phyloP scores from a whole-genome alignment of 495 filamentous ascomycete species.

The Tuber borchii region DNA sequence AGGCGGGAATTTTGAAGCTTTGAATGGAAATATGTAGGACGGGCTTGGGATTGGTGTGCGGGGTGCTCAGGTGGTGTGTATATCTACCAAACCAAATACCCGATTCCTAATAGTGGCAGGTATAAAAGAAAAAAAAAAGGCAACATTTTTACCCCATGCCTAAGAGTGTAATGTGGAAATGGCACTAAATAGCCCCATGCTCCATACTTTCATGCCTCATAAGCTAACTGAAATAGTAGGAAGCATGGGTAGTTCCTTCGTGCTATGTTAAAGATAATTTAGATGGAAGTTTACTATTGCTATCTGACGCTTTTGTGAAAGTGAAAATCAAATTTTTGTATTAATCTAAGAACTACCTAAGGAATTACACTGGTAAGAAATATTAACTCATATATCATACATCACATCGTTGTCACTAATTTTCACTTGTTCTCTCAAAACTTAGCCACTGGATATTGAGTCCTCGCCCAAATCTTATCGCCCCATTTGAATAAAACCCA shows the following conservation, averaged over 20 bases:
- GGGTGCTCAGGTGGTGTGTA: too few species aligned
- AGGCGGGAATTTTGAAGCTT: background rate
- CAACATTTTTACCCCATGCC: too few species aligned
- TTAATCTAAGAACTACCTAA: background rate
- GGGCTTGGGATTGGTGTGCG: too few species aligned
- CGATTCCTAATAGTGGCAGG: too few species aligned
- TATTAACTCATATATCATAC: background rate
- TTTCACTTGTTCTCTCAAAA: conserved; percentile 1
- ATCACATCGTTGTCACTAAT: background rate
- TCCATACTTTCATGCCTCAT: too few species aligned
- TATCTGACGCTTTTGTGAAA: background rate
- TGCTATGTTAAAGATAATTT: background rate
- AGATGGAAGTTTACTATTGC: background rate
- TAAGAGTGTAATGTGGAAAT: too few species aligned
- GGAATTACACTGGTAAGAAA: background rate
- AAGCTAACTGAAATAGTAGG: background rate
- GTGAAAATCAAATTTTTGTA: background rate
- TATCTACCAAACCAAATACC: too few species aligned
- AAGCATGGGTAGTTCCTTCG: background rate
- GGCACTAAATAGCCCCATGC: too few species aligned
- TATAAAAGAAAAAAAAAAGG: too few species aligned
- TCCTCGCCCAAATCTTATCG: conserved; percentile 45
- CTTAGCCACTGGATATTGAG: conserved; percentile 41
- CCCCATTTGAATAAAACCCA: conserved; percentile 51
- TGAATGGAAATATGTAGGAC: background rate